phyloP scores from a whole-genome alignment of 2,329 filamentous ascomycete species.

The Apiospora sp. region DNA sequence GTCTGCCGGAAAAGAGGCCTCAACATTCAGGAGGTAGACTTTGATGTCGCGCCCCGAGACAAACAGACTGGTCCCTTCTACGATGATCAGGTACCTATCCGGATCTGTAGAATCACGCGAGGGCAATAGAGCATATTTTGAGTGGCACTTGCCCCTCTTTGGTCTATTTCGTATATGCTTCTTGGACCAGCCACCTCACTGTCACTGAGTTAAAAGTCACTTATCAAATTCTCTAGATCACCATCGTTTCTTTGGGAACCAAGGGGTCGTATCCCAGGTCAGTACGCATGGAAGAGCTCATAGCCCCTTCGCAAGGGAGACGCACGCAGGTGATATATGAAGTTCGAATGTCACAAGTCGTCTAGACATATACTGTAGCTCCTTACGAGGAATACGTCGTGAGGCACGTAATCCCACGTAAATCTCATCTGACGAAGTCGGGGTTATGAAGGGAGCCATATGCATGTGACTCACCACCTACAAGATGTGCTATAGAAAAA shows the following conservation, averaged over 20 bases:
- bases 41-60: constrained; percentile 46
- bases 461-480: neutral
- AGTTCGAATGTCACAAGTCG: too few relatives aligned
- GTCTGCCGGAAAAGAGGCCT: constrained; percentile 61
- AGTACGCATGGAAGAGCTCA: neutral
- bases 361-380: too few relatives aligned
- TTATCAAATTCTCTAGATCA: neutral
- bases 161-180: neutral
- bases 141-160: neutral
- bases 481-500: neutral
- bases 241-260: neutral
- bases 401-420: neutral
- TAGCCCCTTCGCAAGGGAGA: too few relatives aligned
- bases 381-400: neutral
- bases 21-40: constrained; percentile 52
- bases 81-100: constrained; percentile 64
- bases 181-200: neutral
- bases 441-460: too few relatives aligned
- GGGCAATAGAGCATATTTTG: neutral
- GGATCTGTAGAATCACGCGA: constrained; percentile 56
- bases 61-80: constrained; percentile 71
- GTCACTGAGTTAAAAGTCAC: neutral
- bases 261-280: neutral
- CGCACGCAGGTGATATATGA: too few relatives aligned
- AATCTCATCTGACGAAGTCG: neutral